Evolutionary conservation across 163 green algal species (phyloP), one percentile per base, ranked within the genome.

Genomic region (Picocystis sp.): DNA sequence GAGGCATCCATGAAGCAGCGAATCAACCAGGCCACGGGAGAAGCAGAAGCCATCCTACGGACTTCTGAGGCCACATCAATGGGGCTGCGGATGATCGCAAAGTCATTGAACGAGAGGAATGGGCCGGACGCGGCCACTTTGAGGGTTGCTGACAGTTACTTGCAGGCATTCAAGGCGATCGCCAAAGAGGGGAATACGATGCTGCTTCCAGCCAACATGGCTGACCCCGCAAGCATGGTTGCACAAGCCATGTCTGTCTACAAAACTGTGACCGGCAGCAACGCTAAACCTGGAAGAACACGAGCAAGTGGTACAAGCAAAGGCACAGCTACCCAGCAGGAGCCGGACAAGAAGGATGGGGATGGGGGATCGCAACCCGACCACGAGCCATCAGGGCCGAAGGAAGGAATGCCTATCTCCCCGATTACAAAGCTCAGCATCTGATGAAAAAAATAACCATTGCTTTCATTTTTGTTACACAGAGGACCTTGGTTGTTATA

Each of bases 151-250:
- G 83, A 94, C 74, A 72, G 76, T 53, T 84, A 87, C 52, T 51
- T 86, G 0, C 57, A 48, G 17, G 62, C 56, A 10, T 70, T 67
- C 21, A 45, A 23, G 3, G 62, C 85, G 13, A 71, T 96, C 22
- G 87, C 87, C 52, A 85, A 91, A 67, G 45, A 79, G 55, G 63
- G 71, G 29, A 95, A 77, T 52, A 94, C 87, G 0, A 71, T 96
- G 64, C 58, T 95, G 56, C 69, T 95, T 45, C 87, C 87, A 2
- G 57, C 75, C 11, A 67, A 71, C 17, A 54, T 71, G 6, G 47
- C 60, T 17, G 79, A 94, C 57, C 79, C 86, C 0, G 75, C 83
- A 3, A 64, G 62, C 50, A 87, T 95, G 70, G 78, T 95, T 0
- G 77, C 82, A 0, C 74, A 89, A 55, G 83, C 78, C 2, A 53